Conservation (phyloP, 23 red algal genomes). For the Gracilaria domingensis region DNA sequence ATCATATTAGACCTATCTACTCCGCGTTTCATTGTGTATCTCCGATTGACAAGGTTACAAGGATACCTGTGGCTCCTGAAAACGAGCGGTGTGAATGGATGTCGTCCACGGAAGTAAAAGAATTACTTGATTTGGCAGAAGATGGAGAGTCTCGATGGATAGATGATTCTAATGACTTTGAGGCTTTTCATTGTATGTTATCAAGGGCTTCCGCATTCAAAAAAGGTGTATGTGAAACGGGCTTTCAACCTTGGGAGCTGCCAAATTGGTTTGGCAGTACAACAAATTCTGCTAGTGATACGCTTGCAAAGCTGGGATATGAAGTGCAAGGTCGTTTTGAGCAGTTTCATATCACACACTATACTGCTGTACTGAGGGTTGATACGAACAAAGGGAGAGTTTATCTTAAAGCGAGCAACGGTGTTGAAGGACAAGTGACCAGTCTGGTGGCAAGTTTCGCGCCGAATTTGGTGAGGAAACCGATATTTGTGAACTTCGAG, state of each 20-base stretch:
- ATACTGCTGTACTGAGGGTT: conserved; percentile 11
- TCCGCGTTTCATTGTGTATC: background rate
- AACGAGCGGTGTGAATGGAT: background rate
- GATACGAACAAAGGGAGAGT: conserved; percentile 20
- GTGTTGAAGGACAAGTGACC: conserved; percentile 4
- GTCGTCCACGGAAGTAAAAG: background rate
- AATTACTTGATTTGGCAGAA: background rate
- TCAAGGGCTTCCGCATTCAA: background rate
- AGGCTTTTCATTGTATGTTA: background rate
- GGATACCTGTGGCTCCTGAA: background rate
- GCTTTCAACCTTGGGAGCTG: conserved; percentile 2
- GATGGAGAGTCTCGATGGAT: background rate
- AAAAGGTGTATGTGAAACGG: background rate
- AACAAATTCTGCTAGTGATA: background rate
- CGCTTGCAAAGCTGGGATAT: conserved; percentile 5
- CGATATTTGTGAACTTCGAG: conserved; percentile 33
- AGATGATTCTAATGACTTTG: background rate
- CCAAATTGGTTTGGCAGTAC: background rate
- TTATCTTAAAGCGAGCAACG: conserved; percentile 13
- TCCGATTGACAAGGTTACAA: background rate
- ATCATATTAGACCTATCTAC: background rate
- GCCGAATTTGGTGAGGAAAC: background rate
- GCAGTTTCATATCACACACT: background rate
- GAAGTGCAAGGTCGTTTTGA: conserved; percentile 8
- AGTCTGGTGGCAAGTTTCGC: conserved; percentile 4